These are phyloP conservation scores for Tylopilus orsonianus DNA, from an alignment of 1,284 basidiomycete species.

Conservation along the genomic window DNA sequence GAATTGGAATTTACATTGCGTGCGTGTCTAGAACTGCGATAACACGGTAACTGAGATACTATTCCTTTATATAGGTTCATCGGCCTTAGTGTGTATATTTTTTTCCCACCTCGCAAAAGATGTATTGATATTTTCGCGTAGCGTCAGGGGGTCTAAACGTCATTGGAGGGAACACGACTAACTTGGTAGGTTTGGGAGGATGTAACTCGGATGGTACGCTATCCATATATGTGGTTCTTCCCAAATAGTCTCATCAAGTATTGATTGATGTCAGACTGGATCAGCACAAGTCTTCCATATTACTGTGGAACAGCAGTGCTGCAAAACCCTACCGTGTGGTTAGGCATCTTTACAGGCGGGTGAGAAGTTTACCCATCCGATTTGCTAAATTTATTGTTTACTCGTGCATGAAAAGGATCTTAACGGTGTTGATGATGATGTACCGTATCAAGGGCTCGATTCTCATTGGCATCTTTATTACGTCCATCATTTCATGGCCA, in stretches of 20 bases:
- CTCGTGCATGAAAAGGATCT: constrained; percentile 45
- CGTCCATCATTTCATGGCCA: constrained; percentile 89
- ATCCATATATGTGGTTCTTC: neutral
- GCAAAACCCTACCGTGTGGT: constrained; percentile 79
- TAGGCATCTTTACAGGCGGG: constrained; percentile 89
- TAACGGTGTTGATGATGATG: constrained; percentile 79
- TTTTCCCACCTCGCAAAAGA: neutral
- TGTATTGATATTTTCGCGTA: constrained; percentile 23
- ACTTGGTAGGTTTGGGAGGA: constrained; percentile 81
- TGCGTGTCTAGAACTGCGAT: constrained; percentile 32
- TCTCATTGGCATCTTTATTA: constrained; percentile 81
- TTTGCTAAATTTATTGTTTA: constrained; percentile 14
- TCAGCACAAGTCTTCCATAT: constrained; percentile 42
- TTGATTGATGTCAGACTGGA: constrained; percentile 31
- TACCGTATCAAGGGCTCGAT: constrained; percentile 87
- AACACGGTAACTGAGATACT: constrained; percentile 1
- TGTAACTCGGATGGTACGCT: constrained; percentile 56
- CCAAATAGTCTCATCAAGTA: neutral
- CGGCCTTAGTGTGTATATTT: constrained; percentile 44
- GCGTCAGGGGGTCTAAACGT: constrained; percentile 71
- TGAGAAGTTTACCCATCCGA: constrained; percentile 32
- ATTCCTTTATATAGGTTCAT: constrained; percentile 51
- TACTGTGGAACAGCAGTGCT: constrained; percentile 73
- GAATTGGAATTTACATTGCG: constrained; percentile 86
- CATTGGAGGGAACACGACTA: constrained; percentile 72